A percentile compares a stretch with the other conserved stretches of the same genome.
Conservation (phyloP, 1,139 yeast genomes). For the Lizanozyma gosingica region DNA sequence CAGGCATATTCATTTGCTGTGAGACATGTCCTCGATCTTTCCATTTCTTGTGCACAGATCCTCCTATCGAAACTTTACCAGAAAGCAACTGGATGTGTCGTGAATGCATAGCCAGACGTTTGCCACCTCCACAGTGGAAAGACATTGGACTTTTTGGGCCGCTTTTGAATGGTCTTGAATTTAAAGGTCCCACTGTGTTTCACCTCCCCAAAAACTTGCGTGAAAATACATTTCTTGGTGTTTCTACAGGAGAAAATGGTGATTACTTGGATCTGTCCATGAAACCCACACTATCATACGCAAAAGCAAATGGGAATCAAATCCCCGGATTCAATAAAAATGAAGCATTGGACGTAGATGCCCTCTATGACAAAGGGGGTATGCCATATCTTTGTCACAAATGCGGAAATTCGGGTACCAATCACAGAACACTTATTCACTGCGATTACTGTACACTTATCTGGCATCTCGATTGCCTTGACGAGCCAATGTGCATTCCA, state of each 20-base stretch:
- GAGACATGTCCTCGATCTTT: slow-evolving; percentile 89
- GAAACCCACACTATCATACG: slow-evolving; percentile 40
- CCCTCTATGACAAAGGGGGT: slow-evolving; percentile 57
- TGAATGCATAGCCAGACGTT: slow-evolving; percentile 45
- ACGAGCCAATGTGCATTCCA: slow-evolving; percentile 66
- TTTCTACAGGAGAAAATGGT: slow-evolving; percentile 57
- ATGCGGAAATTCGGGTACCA: slow-evolving; percentile 65
- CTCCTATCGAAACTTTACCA: slow-evolving; percentile 78
- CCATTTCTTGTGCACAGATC: slow-evolving; percentile 86
- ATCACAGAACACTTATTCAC: slow-evolving; percentile 45
- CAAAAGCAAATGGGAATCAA: slow-evolving; percentile 31
- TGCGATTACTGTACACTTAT: slow-evolving; percentile 84
- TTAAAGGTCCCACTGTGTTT: slow-evolving; percentile 65
- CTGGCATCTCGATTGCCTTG: slow-evolving; percentile 89
- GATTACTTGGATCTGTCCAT: slow-evolving; percentile 57
- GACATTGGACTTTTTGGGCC: slow-evolving; percentile 54
- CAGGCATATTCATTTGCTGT: slow-evolving; percentile 87
- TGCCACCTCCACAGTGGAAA: slow-evolving; percentile 27
- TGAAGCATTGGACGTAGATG: slow-evolving; percentile 54
- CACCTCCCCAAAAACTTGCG: slow-evolving; percentile 60
- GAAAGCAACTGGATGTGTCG: slow-evolving; percentile 88
- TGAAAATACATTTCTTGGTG: slow-evolving; percentile 64
- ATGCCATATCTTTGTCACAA: slow-evolving; percentile 61
- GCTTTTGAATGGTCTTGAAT: slow-evolving; percentile 47
- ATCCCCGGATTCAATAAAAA: slow-evolving; percentile 27